phyloP scores from a whole-genome alignment of 495 filamentous ascomycete species.

The Tirmania nivea region DNA sequence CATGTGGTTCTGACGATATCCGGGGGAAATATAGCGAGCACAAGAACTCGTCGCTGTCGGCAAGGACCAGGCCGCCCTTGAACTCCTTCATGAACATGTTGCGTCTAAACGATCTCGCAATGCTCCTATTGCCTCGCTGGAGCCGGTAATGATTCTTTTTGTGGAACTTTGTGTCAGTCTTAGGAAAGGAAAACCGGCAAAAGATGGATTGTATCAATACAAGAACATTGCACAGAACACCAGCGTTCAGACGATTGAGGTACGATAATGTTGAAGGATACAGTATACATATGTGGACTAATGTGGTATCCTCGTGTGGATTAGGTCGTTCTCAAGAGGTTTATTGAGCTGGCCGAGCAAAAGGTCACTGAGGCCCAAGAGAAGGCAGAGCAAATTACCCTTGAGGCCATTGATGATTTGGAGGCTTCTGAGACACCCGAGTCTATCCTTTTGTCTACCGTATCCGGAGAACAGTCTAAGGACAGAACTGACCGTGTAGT shows the following conservation, averaged over 20 bases:
- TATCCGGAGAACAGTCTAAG: conserved; percentile 89
- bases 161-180: conserved; percentile 93
- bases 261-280: conserved; percentile 20
- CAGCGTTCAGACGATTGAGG: conserved; percentile 94
- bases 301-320: conserved; percentile 14
- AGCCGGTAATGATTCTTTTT: conserved; percentile 94
- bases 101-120: conserved; percentile 92
- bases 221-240: conserved; percentile 99
- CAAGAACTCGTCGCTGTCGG: conserved; percentile 96
- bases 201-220: conserved; percentile 97
- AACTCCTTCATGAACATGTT: conserved; percentile 95
- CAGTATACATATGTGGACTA: neutral
- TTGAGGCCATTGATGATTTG: conserved; percentile 84
- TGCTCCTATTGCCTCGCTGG: conserved; percentile 85
- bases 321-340: conserved; percentile 77
- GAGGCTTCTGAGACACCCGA: conserved; percentile 95
- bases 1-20: neutral
- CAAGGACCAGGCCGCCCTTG: conserved; percentile 76
- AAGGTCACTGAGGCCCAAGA: conserved; percentile 93
- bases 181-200: conserved; percentile 90
- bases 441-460: conserved; percentile 90
- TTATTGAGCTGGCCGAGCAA: conserved; percentile 87
- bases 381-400: conserved; percentile 79
- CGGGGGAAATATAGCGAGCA: conserved; percentile 37
- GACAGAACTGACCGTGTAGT: conserved; percentile 95